Evolutionary conservation across 371 early-diverging fungal species (phyloP).

Genomic region (Dichotomocladium elegans): DNA sequence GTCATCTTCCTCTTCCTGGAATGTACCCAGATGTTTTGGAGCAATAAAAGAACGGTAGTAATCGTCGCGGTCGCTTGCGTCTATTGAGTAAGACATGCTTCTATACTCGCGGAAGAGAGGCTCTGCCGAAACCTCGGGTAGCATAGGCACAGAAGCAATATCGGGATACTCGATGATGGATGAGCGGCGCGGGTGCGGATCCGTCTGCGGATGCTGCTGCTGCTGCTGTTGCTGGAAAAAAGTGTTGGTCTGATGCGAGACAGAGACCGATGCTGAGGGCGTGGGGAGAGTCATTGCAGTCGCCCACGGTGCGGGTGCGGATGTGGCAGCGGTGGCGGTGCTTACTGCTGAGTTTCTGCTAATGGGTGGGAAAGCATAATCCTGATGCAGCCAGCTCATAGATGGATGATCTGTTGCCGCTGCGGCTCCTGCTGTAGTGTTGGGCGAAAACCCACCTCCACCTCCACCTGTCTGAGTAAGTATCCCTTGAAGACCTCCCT

Average conservation of each 20-base stretch:
- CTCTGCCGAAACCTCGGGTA: conserved; percentile 33
- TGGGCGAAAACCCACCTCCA: not conserved
- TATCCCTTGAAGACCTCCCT: not conserved
- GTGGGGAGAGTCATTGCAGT: conserved; percentile 6
- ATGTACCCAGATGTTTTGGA: conserved; percentile 18
- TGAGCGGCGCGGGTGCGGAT: conserved; percentile 3
- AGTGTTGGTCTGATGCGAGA: not conserved
- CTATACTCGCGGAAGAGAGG: conserved; percentile 33
- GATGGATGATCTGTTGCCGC: conserved; percentile 15
- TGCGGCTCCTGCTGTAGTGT: not conserved
- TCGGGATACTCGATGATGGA: conserved; percentile 20
- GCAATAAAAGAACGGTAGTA: not conserved
- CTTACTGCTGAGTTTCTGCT: conserved; percentile 34
- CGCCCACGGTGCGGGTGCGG: conserved; percentile 13
- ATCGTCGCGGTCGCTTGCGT: conserved; percentile 7
- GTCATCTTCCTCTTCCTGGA: conserved; percentile 35
- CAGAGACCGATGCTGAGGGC: conserved; percentile 3
- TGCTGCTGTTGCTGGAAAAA: conserved; percentile 4
- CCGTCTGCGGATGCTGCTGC: no score
- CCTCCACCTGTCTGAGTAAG: not conserved
- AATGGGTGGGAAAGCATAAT: conserved; percentile 35
- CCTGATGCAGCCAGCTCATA: conserved; percentile 16
- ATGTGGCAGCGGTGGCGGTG: conserved; percentile 2
- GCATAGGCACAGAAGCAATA: conserved; percentile 34
- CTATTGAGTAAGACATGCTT: conserved; percentile 39